Base-by-base conservation (phyloP, 148 eudicot genomes). In the Heliosperma pusillum region DNA sequence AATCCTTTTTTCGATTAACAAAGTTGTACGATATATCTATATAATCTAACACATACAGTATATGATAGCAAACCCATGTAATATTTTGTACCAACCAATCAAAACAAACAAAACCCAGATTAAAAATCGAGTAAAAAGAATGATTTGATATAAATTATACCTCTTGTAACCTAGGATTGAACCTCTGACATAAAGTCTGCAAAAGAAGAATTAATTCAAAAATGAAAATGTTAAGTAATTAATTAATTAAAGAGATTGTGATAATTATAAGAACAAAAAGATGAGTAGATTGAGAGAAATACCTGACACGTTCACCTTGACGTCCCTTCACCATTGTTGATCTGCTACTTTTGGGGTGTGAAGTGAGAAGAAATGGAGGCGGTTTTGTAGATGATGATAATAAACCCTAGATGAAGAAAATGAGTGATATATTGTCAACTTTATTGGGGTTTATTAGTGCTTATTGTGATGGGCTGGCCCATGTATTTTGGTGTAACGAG, bases 231-330 rank as follows among this genome's bases (percentile, higher is more conserved):
- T n/a, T n/a, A n/a, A n/a, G n/a, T 10, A 68, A 68, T 30, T 5
- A 50, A 47, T 47, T 5, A 16, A 24, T 26, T 2, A 12, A 50
- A 64, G n/a, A 40, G 2, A 68, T 5, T n/a, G 55, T 7, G 4
- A 44, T 12, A 24, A 42, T 4, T 15, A n/a, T 11, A 57, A 25
- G 26, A 13, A 63, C 2, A 24, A 1, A 21, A 8, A 58, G 42
- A 36, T 66, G 21, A n/a, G 1, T 0, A 33, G 7, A 16, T 17
- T n/a, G 30, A 6, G n/a, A 17, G 7, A 47, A 40, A 64, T 42
- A 86, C 93, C 93, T 89, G 66, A 89, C 85, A 22, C 97, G 92
- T 76, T 92, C 97, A 27, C 97, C 97, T 82, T 92, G 90, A 67
- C 96, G 89, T 19, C 89, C 97, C 80, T 91, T 91, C 66, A 89